phyloP scores from a whole-genome alignment of 805 yeast genomes.

The Metschnikowia sp. region DNA sequence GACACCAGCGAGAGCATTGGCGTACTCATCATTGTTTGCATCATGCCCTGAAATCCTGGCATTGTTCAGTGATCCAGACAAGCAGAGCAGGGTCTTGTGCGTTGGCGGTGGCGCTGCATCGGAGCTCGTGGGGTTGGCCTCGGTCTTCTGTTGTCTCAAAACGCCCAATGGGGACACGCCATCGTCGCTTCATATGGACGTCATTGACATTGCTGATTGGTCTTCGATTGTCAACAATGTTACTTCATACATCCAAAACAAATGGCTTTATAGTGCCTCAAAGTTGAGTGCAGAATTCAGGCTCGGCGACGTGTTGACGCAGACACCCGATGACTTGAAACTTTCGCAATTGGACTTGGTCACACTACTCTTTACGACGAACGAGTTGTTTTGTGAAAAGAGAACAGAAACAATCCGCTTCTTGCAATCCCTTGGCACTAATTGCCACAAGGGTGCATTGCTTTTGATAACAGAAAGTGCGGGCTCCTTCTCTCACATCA shows the following conservation, averaged over 20 bases:
- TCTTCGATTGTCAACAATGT: constrained; percentile 46
- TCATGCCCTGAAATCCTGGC: constrained; percentile 42
- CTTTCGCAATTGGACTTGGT: constrained; percentile 43
- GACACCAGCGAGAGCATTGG: constrained; percentile 80
- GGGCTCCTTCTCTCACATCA: constrained; percentile 80
- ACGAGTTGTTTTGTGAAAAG: constrained; percentile 75
- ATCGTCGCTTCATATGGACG: constrained; percentile 43
- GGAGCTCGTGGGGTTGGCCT: constrained; percentile 63
- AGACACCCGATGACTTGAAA: constrained; percentile 14
- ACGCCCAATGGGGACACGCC: constrained; percentile 29
- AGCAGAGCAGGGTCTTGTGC: constrained; percentile 45
- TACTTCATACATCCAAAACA: constrained; percentile 39
- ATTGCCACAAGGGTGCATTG: constrained; percentile 55
- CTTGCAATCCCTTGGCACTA: constrained; percentile 35
- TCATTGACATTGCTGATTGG: constrained; percentile 85
- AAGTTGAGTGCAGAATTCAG: constrained; percentile 29
- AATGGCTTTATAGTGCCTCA: constrained; percentile 49
- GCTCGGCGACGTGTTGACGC: constrained; percentile 29
- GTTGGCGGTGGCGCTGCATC: constrained; percentile 93
- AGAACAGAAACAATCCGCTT: constrained; percentile 53
- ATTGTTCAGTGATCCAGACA: constrained; percentile 30
- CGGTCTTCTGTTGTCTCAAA: constrained; percentile 48
- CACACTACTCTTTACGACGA: constrained; percentile 80
- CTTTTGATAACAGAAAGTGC: constrained; percentile 82
- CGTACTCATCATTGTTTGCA: constrained; percentile 66